Evolutionary conservation across 495 filamentous ascomycete genomes (phyloP).

Genomic region (Cladorrhinum samala): DNA sequence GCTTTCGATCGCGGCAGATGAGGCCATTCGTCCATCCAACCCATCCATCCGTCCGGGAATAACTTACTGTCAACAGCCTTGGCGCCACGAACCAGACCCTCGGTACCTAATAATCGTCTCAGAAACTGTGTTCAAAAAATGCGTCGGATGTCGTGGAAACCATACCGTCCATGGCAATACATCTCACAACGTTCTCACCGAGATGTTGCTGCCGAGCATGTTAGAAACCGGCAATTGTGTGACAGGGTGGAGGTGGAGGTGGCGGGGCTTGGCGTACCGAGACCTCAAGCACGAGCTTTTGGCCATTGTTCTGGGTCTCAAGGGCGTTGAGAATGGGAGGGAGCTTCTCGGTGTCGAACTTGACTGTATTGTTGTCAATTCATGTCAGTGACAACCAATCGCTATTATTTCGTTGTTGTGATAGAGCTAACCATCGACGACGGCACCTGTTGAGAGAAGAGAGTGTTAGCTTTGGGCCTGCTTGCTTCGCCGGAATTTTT

Average conservation of each 20-base stretch:
- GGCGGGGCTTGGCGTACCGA: slow-evolving; percentile 56
- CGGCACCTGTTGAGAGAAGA: slow-evolving; percentile 56
- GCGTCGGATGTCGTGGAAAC: slow-evolving; percentile 28
- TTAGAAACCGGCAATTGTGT: slow-evolving; percentile 31
- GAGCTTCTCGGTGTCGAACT: slow-evolving; percentile 92
- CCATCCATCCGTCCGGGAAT: not conserved
- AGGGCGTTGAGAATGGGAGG: slow-evolving; percentile 97
- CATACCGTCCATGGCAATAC: slow-evolving; percentile 99
- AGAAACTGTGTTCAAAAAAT: slow-evolving; percentile 24
- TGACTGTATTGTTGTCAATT: slow-evolving; percentile 43
- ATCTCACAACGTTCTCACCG: slow-evolving; percentile 97
- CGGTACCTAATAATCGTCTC: slow-evolving; percentile 64
- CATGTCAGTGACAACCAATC: slow-evolving; percentile 13
- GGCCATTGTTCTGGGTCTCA: slow-evolving; percentile 79
- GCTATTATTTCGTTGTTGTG: not conserved
- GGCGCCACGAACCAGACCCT: slow-evolving; percentile 92
- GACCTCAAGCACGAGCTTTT: slow-evolving; percentile 96
- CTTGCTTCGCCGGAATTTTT: slow-evolving; percentile 9
- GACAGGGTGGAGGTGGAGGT: not conserved
- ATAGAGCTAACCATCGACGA: slow-evolving; percentile 63
- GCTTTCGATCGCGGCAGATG: not conserved
- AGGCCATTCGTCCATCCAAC: not conserved
- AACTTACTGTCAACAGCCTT: slow-evolving; percentile 62
- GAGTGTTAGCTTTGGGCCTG: slow-evolving; percentile 29
- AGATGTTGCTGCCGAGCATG: slow-evolving; percentile 80